Conservation (phyloP, 2,329 filamentous ascomycete species). For the Aspergillus calidoustus region DNA sequence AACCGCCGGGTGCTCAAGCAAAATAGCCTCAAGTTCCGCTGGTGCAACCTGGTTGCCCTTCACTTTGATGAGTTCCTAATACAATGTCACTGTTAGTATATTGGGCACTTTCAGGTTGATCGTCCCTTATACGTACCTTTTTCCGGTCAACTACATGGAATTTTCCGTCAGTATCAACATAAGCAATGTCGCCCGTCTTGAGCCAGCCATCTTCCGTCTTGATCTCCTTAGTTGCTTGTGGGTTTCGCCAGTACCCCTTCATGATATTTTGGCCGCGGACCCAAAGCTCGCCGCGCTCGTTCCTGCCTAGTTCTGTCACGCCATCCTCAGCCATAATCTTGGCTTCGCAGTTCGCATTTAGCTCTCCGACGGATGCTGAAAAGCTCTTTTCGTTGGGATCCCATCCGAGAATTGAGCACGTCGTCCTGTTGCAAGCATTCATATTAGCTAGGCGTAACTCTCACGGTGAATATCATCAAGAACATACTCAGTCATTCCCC, state of each 20-base stretch:
- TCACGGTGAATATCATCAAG: too few species aligned
- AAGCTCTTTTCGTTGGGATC: constrained; percentile 55
- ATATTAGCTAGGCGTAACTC: not conserved
- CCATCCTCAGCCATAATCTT: constrained; percentile 63
- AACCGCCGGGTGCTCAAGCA: constrained; percentile 61
- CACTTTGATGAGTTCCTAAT: constrained; percentile 64
- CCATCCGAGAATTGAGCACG: constrained; percentile 71
- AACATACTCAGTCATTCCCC: constrained; percentile 80
- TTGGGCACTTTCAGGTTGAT: not conserved
- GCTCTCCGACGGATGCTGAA: constrained; percentile 61
- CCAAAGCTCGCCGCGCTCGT: constrained; percentile 72
- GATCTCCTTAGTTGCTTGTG: constrained; percentile 67
- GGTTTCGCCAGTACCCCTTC: constrained; percentile 76
- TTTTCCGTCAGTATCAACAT: constrained; percentile 59
- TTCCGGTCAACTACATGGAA: constrained; percentile 74
- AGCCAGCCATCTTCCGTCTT: constrained; percentile 69
- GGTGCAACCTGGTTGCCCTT: constrained; percentile 66
- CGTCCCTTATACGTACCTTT: constrained; percentile 55
- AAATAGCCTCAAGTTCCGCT: constrained; percentile 62
- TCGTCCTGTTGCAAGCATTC: constrained; percentile 48
- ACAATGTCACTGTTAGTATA: constrained; percentile 15
- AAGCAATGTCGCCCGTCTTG: constrained; percentile 73
- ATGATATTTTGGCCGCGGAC: constrained; percentile 73
- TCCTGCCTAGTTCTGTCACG: constrained; percentile 55
- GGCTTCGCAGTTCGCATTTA: constrained; percentile 70